Conservation (phyloP, 129 eudicot species). For the Ambrosia trifida region DNA sequence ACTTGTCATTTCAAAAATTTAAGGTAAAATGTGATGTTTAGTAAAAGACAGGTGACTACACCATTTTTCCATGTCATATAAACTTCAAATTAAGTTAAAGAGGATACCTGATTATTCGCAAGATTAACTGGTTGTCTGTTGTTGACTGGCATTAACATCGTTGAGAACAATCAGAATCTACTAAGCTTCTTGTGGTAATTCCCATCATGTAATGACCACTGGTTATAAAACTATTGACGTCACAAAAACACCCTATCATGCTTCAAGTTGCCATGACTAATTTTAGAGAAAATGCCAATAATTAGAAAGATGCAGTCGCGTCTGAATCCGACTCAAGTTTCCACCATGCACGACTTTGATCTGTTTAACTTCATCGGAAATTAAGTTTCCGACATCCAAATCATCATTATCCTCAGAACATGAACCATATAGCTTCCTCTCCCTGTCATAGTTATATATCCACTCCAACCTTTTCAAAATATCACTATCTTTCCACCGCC, state of each 20-base stretch:
- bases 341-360: constrained; percentile 58
- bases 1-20: too few relatives aligned
- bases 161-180: background rate
- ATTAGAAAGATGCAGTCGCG: background rate
- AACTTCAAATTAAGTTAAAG: background rate
- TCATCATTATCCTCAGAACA: constrained; percentile 31
- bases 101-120: background rate
- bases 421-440: constrained; percentile 25
- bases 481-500: too few relatives aligned
- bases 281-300: background rate
- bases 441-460: too few relatives aligned
- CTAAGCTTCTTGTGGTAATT: background rate
- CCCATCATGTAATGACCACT: too few relatives aligned
- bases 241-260: too few relatives aligned
- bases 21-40: too few relatives aligned
- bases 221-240: too few relatives aligned
- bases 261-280: background rate
- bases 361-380: constrained; percentile 36
- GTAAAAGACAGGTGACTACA: too few relatives aligned
- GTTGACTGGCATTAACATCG: background rate
- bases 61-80: background rate
- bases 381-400: constrained; percentile 26
- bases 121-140: background rate
- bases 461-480: too few relatives aligned
- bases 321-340: constrained; percentile 47